These are phyloP conservation scores for Fraxinus americana DNA, from an alignment of 257 asterid species.

Conservation along the genomic window DNA sequence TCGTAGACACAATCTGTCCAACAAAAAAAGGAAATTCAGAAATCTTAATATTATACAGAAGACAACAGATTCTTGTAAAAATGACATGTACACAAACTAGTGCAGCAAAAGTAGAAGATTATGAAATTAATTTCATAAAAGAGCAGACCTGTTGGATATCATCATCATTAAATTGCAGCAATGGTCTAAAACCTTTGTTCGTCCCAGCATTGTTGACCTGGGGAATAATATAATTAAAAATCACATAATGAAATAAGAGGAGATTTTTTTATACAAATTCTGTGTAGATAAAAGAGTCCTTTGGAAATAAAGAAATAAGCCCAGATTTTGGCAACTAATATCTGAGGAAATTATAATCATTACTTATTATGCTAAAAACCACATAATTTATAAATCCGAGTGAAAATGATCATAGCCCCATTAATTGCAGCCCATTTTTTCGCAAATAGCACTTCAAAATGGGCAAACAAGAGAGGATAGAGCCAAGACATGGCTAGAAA, in stretches of 20 bases:
- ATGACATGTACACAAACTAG: slow-evolving; percentile 3
- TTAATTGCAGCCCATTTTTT: not conserved
- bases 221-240: slow-evolving; percentile 11
- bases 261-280: not conserved
- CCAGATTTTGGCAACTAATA: no score
- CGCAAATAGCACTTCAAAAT: not conserved
- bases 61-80: not conserved
- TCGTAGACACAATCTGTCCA: slow-evolving; percentile 88
- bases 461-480: slow-evolving; percentile 3
- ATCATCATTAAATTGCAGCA: slow-evolving; percentile 74
- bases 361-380: no score
- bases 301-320: no score
- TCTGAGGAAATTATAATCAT: no score
- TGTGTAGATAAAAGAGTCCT: not conserved
- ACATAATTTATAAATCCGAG: not conserved
- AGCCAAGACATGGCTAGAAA: not conserved
- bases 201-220: slow-evolving; percentile 97
- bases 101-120: not conserved
- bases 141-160: slow-evolving; percentile 81
- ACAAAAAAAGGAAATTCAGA: slow-evolving; percentile 24
- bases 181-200: slow-evolving; percentile 96
- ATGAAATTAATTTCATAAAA: slow-evolving; percentile 7
- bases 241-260: not conserved
- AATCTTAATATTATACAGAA: slow-evolving; percentile 8
- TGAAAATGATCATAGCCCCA: not conserved